These are phyloP conservation scores for Penicillium sclerotigenum DNA, from an alignment of 2,329 filamentous ascomycete genomes.

Conservation along the genomic window DNA sequence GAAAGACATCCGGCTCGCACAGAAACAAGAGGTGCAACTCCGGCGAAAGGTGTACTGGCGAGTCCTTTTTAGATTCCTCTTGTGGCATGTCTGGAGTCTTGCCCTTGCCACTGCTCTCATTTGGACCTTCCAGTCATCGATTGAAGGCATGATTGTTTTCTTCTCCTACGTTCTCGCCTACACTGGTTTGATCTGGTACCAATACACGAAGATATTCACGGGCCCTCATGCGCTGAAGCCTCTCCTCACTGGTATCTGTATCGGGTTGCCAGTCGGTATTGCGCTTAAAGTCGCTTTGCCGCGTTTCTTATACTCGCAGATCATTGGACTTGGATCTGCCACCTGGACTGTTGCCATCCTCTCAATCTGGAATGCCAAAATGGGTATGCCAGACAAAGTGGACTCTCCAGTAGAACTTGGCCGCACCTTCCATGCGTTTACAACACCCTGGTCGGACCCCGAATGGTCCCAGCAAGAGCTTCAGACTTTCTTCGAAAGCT, in stretches of 20 bases:
- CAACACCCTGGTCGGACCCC: constrained; percentile 43
- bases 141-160: constrained; percentile 49
- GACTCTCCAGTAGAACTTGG: constrained; percentile 34
- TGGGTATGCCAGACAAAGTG: constrained; percentile 46
- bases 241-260: constrained; percentile 44
- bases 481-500: constrained; percentile 46
- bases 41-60: constrained; percentile 52
- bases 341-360: constrained; percentile 55
- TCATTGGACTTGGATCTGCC: constrained; percentile 48
- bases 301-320: constrained; percentile 45
- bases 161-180: constrained; percentile 50
- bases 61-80: constrained; percentile 49
- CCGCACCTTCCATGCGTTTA: constrained; percentile 45
- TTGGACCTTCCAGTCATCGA: constrained; percentile 50
- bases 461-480: constrained; percentile 52
- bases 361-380: constrained; percentile 48
- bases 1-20: constrained; percentile 44
- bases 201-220: constrained; percentile 53
- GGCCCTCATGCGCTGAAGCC: constrained; percentile 50
- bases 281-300: constrained; percentile 42
- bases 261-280: constrained; percentile 50
- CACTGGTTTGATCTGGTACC: constrained; percentile 54
- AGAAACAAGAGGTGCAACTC: constrained; percentile 46
- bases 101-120: constrained; percentile 50
- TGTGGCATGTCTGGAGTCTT: constrained; percentile 53